Evolutionary conservation across 2,329 filamentous ascomycete species (phyloP).

Genomic region (Arthroderma uncinatum): DNA sequence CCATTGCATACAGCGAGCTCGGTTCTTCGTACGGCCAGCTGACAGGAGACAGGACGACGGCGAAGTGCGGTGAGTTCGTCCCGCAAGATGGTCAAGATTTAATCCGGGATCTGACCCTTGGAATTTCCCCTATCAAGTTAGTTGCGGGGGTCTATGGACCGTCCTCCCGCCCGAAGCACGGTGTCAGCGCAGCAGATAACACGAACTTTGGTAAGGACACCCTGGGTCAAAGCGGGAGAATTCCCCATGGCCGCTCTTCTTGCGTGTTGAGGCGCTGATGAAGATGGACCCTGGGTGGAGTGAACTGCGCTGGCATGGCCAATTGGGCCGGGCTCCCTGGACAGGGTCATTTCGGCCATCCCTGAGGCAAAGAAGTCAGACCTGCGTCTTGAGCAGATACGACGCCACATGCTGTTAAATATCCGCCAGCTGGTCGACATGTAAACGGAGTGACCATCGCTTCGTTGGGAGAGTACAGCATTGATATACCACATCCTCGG

Average conservation of each 20-base stretch:
- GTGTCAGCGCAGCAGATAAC: neutral
- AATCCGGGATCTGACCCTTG: neutral
- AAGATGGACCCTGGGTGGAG: neutral
- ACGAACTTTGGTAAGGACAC: neutral
- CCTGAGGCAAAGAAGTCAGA: neutral
- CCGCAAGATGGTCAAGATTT: neutral
- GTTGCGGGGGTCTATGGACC: neutral
- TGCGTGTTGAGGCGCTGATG: neutral
- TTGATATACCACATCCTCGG: no score
- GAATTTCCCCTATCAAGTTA: neutral
- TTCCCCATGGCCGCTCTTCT: neutral
- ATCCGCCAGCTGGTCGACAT: no score
- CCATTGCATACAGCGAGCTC: neutral
- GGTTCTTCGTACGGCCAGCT: neutral
- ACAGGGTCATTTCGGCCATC: neutral
- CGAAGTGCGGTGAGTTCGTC: neutral
- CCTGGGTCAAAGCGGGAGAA: neutral
- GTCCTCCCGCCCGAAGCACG: slow-evolving; percentile 1
- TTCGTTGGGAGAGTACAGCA: no score
- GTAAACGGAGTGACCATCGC: no score
- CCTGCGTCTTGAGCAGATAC: neutral
- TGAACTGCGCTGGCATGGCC: neutral
- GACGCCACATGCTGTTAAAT: no score
- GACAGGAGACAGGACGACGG: neutral
- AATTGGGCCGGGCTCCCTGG: neutral